Evolutionary conservation across 2,329 filamentous ascomycete species (phyloP).

Genomic region (Pseudophaeomoniella oleicola): DNA sequence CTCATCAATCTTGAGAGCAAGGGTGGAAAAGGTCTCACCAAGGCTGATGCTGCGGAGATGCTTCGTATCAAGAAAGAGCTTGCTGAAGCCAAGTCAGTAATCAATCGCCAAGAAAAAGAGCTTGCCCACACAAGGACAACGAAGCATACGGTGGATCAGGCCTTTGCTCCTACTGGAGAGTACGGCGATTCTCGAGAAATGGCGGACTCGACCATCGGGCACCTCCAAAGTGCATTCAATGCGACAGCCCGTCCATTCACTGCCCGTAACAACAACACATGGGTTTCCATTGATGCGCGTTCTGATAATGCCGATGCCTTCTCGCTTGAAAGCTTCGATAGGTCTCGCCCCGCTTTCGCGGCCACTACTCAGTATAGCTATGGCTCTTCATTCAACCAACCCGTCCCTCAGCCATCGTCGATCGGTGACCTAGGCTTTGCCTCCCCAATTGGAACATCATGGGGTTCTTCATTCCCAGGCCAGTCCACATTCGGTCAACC

Average conservation of each 20-base stretch:
- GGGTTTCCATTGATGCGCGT: slow-evolving; percentile 26
- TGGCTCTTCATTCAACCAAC: background rate
- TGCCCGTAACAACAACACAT: slow-evolving; percentile 24
- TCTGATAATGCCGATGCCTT: slow-evolving; percentile 29
- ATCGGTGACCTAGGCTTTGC: background rate
- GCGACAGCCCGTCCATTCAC: slow-evolving; percentile 29
- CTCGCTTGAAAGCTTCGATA: slow-evolving; percentile 25
- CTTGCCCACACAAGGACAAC: slow-evolving; percentile 45
- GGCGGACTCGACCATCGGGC: slow-evolving; percentile 34
- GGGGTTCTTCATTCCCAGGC: background rate
- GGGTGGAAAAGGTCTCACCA: slow-evolving; percentile 9
- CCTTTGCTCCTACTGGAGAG: slow-evolving; percentile 38
- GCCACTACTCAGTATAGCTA: slow-evolving; percentile 1
- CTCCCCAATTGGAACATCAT: background rate
- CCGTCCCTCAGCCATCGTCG: background rate
- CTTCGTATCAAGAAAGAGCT: slow-evolving; percentile 43
- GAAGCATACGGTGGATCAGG: slow-evolving; percentile 46
- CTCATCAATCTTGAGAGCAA: background rate
- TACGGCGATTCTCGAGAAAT: slow-evolving; percentile 31
- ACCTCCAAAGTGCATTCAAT: slow-evolving; percentile 38
- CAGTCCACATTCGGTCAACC: background rate
- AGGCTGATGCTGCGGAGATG: slow-evolving; percentile 32
- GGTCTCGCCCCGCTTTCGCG: background rate
- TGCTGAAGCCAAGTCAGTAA: slow-evolving; percentile 39
- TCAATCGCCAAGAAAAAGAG: slow-evolving; percentile 47